These are phyloP conservation scores for Triticum turgidum DNA, from an alignment of 176 grass and related monocot species.

Conservation along the genomic window DNA sequence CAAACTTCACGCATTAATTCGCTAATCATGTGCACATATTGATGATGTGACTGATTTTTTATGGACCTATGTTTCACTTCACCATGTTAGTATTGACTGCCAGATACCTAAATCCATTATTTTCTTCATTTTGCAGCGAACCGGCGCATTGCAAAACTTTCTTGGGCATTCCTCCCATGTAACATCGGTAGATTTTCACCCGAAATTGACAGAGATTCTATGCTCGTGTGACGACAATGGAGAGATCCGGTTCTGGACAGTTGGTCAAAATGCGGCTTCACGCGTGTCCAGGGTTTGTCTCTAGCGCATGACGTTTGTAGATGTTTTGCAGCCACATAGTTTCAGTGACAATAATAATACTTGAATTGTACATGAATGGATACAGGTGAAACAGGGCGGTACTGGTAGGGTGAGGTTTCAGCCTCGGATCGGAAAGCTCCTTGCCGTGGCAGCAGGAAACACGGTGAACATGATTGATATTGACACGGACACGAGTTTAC, in stretches of 20 bases:
- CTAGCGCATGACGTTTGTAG: not conserved
- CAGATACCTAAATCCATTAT: not conserved
- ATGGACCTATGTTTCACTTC: not conserved
- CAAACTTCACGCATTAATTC: not conserved
- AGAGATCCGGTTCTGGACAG: slow-evolving; percentile 68
- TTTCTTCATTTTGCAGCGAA: slow-evolving; percentile 44
- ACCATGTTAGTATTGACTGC: not conserved
- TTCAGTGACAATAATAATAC: slow-evolving; percentile 11
- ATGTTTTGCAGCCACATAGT: not conserved
- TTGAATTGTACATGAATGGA: not conserved
- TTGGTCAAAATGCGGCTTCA: slow-evolving; percentile 41
- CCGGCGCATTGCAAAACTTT: slow-evolving; percentile 47
- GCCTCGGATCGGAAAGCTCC: slow-evolving; percentile 64
- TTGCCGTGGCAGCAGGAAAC: slow-evolving; percentile 77
- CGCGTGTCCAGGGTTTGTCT: slow-evolving; percentile 55
- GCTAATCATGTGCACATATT: slow-evolving; percentile 17
- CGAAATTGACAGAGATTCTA: slow-evolving; percentile 49
- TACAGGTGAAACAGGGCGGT: slow-evolving; percentile 65
- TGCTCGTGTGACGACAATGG: slow-evolving; percentile 73
- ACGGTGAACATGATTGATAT: slow-evolving; percentile 79
- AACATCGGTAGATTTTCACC: slow-evolving; percentile 76
- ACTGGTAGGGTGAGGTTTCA: slow-evolving; percentile 79
- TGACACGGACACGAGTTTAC: slow-evolving; percentile 47
- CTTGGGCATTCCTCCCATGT: slow-evolving; percentile 65
- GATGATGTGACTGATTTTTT: not conserved